phyloP scores from a whole-genome alignment of 2,329 filamentous ascomycete species.

The Fusarium pseudonygamai region DNA sequence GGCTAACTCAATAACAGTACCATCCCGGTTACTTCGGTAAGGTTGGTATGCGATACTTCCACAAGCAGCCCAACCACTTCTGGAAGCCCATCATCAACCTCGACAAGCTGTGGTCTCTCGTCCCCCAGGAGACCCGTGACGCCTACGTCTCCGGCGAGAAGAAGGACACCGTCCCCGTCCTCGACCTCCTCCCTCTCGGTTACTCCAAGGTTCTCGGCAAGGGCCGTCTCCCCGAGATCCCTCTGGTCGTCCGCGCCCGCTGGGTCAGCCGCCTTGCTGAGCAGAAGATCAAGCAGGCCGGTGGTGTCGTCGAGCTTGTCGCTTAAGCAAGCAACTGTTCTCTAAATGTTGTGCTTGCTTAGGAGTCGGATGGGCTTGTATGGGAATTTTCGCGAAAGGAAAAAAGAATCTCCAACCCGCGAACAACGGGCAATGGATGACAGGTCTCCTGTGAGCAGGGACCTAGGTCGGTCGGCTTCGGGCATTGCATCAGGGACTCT shows the following conservation, averaged over 20 bases:
- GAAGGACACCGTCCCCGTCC: constrained; percentile 93
- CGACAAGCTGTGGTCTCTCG: constrained; percentile 98
- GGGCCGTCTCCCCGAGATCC: constrained; percentile 92
- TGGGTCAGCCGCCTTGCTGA: constrained; percentile 97
- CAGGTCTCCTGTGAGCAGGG: constrained; percentile 39
- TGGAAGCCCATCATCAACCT: constrained; percentile 99
- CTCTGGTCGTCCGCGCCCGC: constrained; percentile 92
- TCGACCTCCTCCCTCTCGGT: constrained; percentile 96
- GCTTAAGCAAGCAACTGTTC: constrained; percentile 64
- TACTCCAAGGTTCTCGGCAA: constrained; percentile 99
- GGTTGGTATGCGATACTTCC: constrained; percentile 95
- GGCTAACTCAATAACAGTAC: constrained; percentile 68
- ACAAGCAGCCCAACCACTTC: constrained; percentile 94
- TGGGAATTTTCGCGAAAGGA: constrained; percentile 42
- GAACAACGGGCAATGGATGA: constrained; percentile 27
- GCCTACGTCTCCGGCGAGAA: constrained; percentile 84
- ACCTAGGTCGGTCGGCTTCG: constrained; percentile 52
- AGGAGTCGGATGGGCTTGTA: constrained; percentile 46
- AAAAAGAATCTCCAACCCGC: constrained; percentile 42
- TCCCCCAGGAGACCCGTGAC: constrained; percentile 91
- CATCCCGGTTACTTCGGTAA: constrained; percentile 99
- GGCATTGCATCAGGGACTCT: constrained; percentile 56
- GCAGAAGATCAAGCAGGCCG: constrained; percentile 98
- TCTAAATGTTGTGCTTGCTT: constrained; percentile 34
- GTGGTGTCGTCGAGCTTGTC: constrained; percentile 94